Evolutionary conservation across 352 stramenopile species (phyloP), one percentile per base, ranked within the genome.

Genomic region (Globisporangium barbulae): DNA sequence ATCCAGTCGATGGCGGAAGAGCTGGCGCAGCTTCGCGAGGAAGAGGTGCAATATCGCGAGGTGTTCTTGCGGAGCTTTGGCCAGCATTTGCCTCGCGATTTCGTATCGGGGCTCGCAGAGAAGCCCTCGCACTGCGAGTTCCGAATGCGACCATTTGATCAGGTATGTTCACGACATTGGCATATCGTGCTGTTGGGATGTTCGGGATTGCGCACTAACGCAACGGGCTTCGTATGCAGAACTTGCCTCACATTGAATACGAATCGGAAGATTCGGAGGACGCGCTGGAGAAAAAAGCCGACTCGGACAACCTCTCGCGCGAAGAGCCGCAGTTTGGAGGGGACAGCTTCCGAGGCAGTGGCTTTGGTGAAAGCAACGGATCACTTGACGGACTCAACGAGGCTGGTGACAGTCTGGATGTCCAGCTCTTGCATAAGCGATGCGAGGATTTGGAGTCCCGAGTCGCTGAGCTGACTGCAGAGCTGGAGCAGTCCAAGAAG

Each of bases 61-160:
- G 67, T 75, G 13, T 96, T 96, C 62, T 68, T 96, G 44, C 77
- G 73, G 2, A 85, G 72, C 58, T 92, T 78, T 73, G 88, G 88
- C 1, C 85, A 93, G 58, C 88, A 96, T 58, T 67, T 96, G 22
- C 88, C 85, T 13, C 84, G 85, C 17, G 84, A 94, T 64, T 92
- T 96, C 44, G 82, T 94, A 0, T 75, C 83, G 6, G 88, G 88
- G 5, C 67, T 96, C 22, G 86, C 84, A 1, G 88, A 96, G 63
- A 96, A 96, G 53, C 88, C 88, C 5, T 94, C 88, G 47, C 88
- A 96, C 65, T 96, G 88, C 64, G 86, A 93, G 53, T 93, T 96
- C 55, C 81, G 85, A 8, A 96, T 94, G 85, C 74, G 85, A 15
- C 88, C 88, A 28, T 96, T 92, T 70, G 88, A 96, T 56, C 85